These are phyloP conservation scores for Echites panduratus DNA, from an alignment of 257 asterid genomes.

Conservation along the genomic window DNA sequence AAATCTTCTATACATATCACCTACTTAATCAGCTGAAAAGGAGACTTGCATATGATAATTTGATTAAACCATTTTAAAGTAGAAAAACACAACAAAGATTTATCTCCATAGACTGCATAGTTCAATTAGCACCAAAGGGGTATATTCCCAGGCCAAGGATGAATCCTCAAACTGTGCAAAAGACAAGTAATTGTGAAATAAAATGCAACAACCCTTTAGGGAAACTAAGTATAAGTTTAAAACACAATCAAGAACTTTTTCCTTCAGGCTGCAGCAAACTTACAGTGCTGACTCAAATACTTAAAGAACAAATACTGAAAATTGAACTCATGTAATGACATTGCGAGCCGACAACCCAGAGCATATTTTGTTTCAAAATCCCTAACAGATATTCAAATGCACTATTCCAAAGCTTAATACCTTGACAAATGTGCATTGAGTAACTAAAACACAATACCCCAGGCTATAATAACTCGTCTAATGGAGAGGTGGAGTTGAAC, in stretches of 20 bases:
- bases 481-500: neutral
- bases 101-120: neutral
- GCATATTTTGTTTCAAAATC: neutral
- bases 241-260: neutral
- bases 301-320: neutral
- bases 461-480: neutral
- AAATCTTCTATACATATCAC: neutral
- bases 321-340: neutral
- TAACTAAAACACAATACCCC: neutral
- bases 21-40: neutral
- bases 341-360: neutral
- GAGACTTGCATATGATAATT: neutral
- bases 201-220: neutral
- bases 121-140: neutral
- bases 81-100: neutral
- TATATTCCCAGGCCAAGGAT: neutral
- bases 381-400: neutral
- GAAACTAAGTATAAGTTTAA: neutral
- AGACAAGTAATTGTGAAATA: neutral
- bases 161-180: neutral
- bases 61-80: neutral
- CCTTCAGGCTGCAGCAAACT: neutral
- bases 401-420: neutral
- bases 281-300: neutral
- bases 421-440: neutral